These are phyloP conservation scores for Marasmius oreades DNA, from an alignment of 1,284 basidiomycete species.

Conservation along the genomic window DNA sequence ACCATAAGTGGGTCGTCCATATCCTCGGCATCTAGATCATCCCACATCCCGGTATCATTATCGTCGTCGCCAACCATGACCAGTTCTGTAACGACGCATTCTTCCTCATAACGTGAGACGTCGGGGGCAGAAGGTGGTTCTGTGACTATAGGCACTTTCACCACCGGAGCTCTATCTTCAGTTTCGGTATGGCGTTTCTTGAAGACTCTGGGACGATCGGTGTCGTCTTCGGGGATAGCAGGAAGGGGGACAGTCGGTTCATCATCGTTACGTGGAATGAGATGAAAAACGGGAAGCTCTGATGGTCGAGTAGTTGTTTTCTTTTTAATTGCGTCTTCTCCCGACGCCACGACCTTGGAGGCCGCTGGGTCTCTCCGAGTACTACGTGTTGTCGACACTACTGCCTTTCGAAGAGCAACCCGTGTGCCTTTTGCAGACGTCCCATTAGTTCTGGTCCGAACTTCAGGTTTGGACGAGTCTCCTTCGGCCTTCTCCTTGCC, in stretches of 20 bases:
- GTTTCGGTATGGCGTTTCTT: constrained; percentile 12
- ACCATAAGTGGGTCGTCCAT: constrained; percentile 40
- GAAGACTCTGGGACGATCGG: constrained; percentile 7
- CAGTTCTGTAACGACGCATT: constrained; percentile 31
- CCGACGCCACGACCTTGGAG: neutral
- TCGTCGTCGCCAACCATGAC: constrained; percentile 22
- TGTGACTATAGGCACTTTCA: constrained; percentile 18
- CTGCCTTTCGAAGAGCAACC: neutral
- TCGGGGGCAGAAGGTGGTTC: constrained; percentile 14
- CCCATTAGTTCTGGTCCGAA: neutral
- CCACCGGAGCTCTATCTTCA: neutral
- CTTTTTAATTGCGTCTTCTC: neutral
- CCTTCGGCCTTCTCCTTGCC: constrained; percentile 14
- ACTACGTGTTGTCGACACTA: neutral
- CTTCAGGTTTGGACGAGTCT: neutral
- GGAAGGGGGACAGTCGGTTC: neutral
- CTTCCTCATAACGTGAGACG: constrained; percentile 13
- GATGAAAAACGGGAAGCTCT: constrained; percentile 6
- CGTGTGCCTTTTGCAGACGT: neutral
- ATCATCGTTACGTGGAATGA: neutral
- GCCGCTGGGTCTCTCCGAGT: neutral
- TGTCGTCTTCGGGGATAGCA: constrained; percentile 4
- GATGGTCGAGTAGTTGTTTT: neutral
- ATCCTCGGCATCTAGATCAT: constrained; percentile 39
- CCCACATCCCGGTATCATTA: constrained; percentile 28